These are phyloP conservation scores for Hemileccinum impolitum DNA, from an alignment of 768 basidiomycete genomes.

Conservation along the genomic window DNA sequence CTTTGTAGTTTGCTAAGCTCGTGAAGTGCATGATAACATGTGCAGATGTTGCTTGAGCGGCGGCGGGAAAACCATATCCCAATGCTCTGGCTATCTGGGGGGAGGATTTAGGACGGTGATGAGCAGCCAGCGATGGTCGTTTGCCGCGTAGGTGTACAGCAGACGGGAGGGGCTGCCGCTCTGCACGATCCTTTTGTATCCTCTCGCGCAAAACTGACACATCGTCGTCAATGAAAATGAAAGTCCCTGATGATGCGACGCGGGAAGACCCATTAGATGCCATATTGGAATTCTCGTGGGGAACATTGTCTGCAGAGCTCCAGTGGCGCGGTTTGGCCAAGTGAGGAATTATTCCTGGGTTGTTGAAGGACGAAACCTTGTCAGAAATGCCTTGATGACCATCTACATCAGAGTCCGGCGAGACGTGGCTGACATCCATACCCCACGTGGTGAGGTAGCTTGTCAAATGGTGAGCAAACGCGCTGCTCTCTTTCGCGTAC, in stretches of 20 bases:
- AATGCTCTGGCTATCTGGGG: conserved; percentile 68
- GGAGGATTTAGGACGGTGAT: conserved; percentile 77
- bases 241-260: conserved; percentile 39
- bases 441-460: conserved; percentile 95
- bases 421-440: conserved; percentile 84
- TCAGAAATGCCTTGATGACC: conserved; percentile 21
- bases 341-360: conserved; percentile 1
- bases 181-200: conserved; percentile 62
- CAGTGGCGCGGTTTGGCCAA: conserved; percentile 23
- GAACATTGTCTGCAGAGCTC: conserved; percentile 12
- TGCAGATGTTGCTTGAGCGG: conserved; percentile 31
- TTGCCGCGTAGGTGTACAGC: conserved; percentile 46
- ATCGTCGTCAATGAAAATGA: conserved; percentile 93
- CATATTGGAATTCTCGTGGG: conserved; percentile 19
- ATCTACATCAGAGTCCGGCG: conserved; percentile 55
- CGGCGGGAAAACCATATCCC: conserved; percentile 33
- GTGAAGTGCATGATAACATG: conserved; percentile 81
- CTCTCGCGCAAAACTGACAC: conserved; percentile 74
- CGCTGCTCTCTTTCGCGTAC: conserved; percentile 81
- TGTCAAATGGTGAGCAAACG: conserved; percentile 90
- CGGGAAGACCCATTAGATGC: conserved; percentile 24
- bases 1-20: conserved; percentile 83
- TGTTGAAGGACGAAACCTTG: conserved; percentile 9
- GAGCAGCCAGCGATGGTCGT: conserved; percentile 62
- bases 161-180: conserved; percentile 39